Percentiles rank a stretch among this genome's conserved stretches.
Conservation (phyloP, 2,329 filamentous ascomycete genomes). For the Aspergillus sp. region DNA sequence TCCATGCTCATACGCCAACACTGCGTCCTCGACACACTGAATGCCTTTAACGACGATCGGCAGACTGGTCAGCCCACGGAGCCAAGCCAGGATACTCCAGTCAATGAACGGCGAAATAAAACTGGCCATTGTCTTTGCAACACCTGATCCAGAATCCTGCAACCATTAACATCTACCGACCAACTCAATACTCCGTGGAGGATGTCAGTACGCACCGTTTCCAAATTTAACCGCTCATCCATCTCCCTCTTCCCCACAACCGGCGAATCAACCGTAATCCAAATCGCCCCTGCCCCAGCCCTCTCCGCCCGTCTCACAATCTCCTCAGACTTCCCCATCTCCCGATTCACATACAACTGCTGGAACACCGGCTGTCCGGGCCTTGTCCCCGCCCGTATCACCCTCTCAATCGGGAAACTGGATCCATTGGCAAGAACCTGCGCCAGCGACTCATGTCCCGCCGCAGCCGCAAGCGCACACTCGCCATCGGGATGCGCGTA, state of each 20-base stretch:
- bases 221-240: not conserved
- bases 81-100: not conserved
- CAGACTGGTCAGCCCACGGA: too few species aligned
- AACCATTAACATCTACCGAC: too few species aligned
- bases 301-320: not conserved
- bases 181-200: too few species aligned
- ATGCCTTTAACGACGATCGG: too few species aligned
- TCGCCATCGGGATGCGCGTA: not conserved
- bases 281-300: not conserved
- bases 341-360: conserved; percentile 1
- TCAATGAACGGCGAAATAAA: not conserved
- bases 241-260: conserved; percentile 1
- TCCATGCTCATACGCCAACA: too few species aligned
- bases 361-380: not conserved
- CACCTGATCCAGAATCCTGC: not conserved
- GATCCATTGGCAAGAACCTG: not conserved
- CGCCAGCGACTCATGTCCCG: not conserved
- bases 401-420: not conserved
- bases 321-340: not conserved
- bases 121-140: not conserved
- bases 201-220: not conserved
- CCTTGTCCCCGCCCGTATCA: not conserved
- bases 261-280: not conserved
- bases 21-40: too few species aligned
- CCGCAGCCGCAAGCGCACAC: not conserved